Conservation (phyloP, 106 monocot species). For the Triglochin maritima region DNA sequence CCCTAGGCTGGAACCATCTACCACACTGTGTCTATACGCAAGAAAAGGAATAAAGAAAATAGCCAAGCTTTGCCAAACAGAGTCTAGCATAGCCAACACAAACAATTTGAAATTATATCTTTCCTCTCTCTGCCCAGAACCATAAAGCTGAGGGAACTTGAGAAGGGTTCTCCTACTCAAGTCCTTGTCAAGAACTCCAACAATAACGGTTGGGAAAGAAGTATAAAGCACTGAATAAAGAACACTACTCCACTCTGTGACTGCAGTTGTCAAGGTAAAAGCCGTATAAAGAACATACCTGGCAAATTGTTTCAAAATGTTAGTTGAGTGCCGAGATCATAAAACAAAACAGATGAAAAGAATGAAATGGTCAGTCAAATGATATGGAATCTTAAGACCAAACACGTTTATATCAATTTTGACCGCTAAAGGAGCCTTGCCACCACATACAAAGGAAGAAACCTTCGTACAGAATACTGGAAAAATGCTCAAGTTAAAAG, state of each 20-base stretch:
- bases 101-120: conserved; percentile 71
- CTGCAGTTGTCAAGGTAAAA: conserved; percentile 51
- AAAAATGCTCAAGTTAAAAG: no score
- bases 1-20: conserved; percentile 62
- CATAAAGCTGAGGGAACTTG: conserved; percentile 80
- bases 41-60: conserved; percentile 61
- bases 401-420: no score
- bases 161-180: conserved; percentile 70
- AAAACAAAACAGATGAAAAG: background rate
- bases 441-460: no score
- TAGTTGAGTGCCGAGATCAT: background rate
- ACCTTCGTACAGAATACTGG: no score
- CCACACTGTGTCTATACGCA: conserved; percentile 43
- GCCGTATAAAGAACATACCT: conserved; percentile 86
- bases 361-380: background rate
- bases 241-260: conserved; percentile 61
- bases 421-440: no score
- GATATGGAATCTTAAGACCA: no score
- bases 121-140: conserved; percentile 77
- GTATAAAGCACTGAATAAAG: conserved; percentile 69
- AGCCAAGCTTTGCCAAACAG: conserved; percentile 68
- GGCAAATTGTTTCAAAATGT: conserved; percentile 4
- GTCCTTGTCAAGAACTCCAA: conserved; percentile 83
- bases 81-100: conserved; percentile 56
- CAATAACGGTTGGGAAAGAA: conserved; percentile 61